Evolutionary conservation across 176 grass and related monocot species (phyloP).

Genomic region (Secale cereale): DNA sequence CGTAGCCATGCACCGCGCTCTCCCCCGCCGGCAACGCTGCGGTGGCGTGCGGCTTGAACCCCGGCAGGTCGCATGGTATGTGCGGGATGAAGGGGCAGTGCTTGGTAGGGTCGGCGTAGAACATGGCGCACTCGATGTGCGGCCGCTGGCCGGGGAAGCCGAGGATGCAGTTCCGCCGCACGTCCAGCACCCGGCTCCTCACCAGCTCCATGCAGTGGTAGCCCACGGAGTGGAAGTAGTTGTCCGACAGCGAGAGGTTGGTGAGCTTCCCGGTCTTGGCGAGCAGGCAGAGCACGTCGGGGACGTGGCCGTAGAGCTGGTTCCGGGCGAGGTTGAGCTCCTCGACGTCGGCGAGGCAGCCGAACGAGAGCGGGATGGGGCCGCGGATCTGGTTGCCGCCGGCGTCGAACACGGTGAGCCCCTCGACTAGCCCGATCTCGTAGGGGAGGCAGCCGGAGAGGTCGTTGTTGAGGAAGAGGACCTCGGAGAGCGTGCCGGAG

Average conservation of each 20-base stretch:
- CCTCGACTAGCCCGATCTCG: conserved; percentile 57
- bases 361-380: conserved; percentile 73
- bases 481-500: conserved; percentile 47
- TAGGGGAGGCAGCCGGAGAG: conserved; percentile 76
- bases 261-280: conserved; percentile 44
- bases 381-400: conserved; percentile 57
- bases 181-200: conserved; percentile 54
- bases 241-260: conserved; percentile 71
- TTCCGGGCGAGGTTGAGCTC: conserved; percentile 69
- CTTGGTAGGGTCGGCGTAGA: conserved; percentile 46
- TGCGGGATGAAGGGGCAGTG: conserved; percentile 57
- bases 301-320: conserved; percentile 62
- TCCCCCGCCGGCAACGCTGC: neutral
- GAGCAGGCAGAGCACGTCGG: conserved; percentile 69
- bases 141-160: conserved; percentile 61
- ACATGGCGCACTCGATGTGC: conserved; percentile 46
- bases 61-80: conserved; percentile 59
- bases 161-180: conserved; percentile 61
- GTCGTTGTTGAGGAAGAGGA: conserved; percentile 81
- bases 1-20: neutral
- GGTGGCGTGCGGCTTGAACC: conserved; percentile 2
- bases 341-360: conserved; percentile 54
- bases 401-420: conserved; percentile 62
- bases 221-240: conserved; percentile 74
- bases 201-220: conserved; percentile 49